These are phyloP conservation scores for Rutidosis leptorrhynchoides DNA, from an alignment of 129 eudicot species.

Conservation along the genomic window DNA sequence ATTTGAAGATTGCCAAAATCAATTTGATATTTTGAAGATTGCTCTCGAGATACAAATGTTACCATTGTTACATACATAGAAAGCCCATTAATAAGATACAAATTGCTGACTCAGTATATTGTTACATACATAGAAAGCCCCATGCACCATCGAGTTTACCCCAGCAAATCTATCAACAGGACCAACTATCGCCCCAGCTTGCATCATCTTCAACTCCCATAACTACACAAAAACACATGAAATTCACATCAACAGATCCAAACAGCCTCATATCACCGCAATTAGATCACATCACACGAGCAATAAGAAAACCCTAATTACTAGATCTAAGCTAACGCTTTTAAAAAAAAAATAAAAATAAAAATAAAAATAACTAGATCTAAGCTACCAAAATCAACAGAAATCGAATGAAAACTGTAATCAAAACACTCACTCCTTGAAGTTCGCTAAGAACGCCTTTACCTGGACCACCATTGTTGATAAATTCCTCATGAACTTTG, in stretches of 20 bases:
- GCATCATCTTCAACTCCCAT: conserved; percentile 91
- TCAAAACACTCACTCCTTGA: conserved; percentile 44
- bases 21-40: no score
- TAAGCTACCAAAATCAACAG: conserved; percentile 16
- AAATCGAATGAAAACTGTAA: background rate
- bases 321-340: conserved; percentile 18
- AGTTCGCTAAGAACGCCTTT: conserved; percentile 76
- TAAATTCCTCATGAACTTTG: conserved; percentile 84
- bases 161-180: conserved; percentile 70
- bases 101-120: no score
- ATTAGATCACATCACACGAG: no score
- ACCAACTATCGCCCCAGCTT: conserved; percentile 68
- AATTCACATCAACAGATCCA: no score
- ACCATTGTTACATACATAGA: no score
- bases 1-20: no score
- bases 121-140: no score
- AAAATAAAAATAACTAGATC: conserved; percentile 18
- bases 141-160: no score
- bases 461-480: conserved; percentile 73
- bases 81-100: background rate
- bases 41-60: no score
- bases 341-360: no score
- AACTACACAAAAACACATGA: conserved; percentile 37
- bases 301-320: no score
- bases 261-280: no score